phyloP scores from a whole-genome alignment of 345 rosid species.

The Streptanthus diversifolius region DNA sequence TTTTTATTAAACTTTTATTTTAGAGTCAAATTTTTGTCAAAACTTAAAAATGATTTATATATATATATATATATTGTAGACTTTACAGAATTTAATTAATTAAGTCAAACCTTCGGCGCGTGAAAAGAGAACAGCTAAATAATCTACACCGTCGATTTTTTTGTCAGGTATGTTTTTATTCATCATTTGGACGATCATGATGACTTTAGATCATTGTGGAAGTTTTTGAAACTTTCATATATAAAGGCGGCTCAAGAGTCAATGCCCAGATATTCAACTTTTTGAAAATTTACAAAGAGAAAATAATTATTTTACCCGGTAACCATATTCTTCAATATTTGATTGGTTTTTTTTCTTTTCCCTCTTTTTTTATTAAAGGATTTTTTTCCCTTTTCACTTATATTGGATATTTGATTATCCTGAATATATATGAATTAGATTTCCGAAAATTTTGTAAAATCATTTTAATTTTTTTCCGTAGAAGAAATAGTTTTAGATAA shows the following conservation, averaged over 20 bases:
- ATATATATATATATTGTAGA: background rate
- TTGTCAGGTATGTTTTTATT: background rate
- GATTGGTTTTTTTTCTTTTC: background rate
- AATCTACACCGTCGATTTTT: background rate
- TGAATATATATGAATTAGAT: background rate
- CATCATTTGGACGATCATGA: background rate
- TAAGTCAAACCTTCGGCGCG: slow-evolving; percentile 1
- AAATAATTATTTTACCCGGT: background rate
- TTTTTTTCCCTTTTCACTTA: background rate
- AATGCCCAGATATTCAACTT: slow-evolving; percentile 5
- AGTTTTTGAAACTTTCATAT: background rate
- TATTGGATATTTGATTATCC: background rate
- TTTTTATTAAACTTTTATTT: background rate
- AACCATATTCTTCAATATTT: background rate
- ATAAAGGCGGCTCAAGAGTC: background rate
- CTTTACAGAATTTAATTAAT: background rate
- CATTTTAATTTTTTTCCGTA: background rate
- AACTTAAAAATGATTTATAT: background rate
- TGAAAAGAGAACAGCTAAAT: background rate
- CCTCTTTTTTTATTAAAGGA: background rate
- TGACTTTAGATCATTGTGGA: background rate
- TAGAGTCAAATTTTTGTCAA: background rate
- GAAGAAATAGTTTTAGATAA: background rate
- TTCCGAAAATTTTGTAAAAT: background rate
- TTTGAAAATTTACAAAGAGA: background rate